Conservation (phyloP, 2,329 filamentous ascomycete genomes). For the Pseudogymnoascus pannorum region DNA sequence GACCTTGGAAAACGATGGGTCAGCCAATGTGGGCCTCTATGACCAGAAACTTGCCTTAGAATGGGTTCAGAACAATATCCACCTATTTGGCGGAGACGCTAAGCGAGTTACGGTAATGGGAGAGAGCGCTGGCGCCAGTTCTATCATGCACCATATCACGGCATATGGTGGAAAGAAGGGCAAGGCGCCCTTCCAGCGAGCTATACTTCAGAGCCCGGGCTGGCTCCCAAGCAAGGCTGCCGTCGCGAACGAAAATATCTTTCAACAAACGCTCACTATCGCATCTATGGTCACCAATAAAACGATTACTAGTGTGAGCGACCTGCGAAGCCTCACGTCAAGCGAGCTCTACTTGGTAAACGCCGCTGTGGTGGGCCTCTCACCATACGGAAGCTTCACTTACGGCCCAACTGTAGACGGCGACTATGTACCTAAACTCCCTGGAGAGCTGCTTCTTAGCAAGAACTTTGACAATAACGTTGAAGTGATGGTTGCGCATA, state of each 20-base stretch:
- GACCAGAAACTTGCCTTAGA: slow-evolving; percentile 50
- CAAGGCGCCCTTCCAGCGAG: slow-evolving; percentile 31
- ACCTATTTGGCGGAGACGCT: slow-evolving; percentile 47
- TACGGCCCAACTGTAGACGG: slow-evolving; percentile 42
- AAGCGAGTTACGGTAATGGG: slow-evolving; percentile 44
- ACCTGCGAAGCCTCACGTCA: slow-evolving; percentile 13
- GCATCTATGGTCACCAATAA: slow-evolving; percentile 5
- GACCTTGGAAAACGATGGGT: slow-evolving; percentile 35
- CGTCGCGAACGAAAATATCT: slow-evolving; percentile 9
- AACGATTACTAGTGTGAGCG: slow-evolving; percentile 12
- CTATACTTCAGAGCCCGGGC: slow-evolving; percentile 17
- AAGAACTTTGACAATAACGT: slow-evolving; percentile 38
- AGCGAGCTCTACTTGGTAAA: slow-evolving; percentile 16
- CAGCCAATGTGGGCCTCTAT: slow-evolving; percentile 41
- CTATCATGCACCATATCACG: slow-evolving; percentile 43
- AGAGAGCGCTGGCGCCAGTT: slow-evolving; percentile 42
- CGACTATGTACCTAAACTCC: slow-evolving; percentile 38
- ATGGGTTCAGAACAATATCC: slow-evolving; percentile 49
- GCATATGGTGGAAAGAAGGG: slow-evolving; percentile 37
- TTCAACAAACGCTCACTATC: not conserved
- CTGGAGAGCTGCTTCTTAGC: slow-evolving; percentile 36
- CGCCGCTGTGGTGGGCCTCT: slow-evolving; percentile 9
- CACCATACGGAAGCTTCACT: slow-evolving; percentile 13
- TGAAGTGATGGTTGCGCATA: slow-evolving; percentile 38
- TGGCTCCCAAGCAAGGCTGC: slow-evolving; percentile 7